Base-by-base conservation (phyloP, 108 stramenopile species). In the Skeletonema marinoi region DNA sequence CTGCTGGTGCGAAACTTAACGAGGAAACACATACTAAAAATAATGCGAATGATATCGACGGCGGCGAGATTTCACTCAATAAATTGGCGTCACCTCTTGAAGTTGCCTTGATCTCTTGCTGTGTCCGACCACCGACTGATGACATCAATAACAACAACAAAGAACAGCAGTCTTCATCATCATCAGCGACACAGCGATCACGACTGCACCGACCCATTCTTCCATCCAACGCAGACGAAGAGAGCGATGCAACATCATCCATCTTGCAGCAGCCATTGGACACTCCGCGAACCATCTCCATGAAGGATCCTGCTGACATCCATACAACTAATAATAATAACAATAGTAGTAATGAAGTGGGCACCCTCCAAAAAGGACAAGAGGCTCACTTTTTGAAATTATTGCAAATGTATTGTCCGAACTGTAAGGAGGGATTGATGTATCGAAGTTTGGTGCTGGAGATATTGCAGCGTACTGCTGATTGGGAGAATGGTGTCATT, bases 381-480 rank as follows among this genome's bases (percentile, higher is more conserved):
- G 71, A 72, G 4, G 42, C 48, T 3, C 71, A 79, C 42, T 79
- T 79, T 60, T 41, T 71, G 36, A 61, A 70, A 44, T 66, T 79
- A 29, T 21, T 79, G 21, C 41, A 35, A 17, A 79, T 79, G 78
- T 54, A 68, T 68, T 79, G 78, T 33, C 71, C 71, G 17, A 29
- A 56, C 14, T 46, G 60, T 9, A 72, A 60, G 30, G 58, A 68
- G 16, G 66, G 61, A 4, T 21, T 54, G 21, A 21, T 25, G 51
- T 59, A 73, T 68, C 78, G 78, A 35, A 66, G 66, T 21, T 63
- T 79, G 58, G 78, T 71, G 25, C 16, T 79, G 17, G 71, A 71
- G 19, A 73, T 79, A 62, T 64, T 79, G 36, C 78, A 79, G 38
- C 78, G 78, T 2, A 79, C 71, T 48, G 72, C 72, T 33, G 71